Base-by-base conservation (phyloP, 2,329 filamentous ascomycete species). In the Didymella keratinophila region DNA sequence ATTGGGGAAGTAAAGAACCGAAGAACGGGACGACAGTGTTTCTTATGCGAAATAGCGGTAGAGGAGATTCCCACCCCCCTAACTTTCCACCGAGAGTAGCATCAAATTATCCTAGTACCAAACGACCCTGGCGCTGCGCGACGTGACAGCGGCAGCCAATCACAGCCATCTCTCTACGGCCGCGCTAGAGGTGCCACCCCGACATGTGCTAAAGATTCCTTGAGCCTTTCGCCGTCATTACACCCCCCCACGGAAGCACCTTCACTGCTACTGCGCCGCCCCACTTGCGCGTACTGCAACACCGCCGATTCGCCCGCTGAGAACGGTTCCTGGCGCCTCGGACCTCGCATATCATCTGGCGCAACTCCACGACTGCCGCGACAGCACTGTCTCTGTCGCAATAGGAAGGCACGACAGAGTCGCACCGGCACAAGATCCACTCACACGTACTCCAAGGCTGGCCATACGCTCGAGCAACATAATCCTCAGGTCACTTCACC, bases 21-120 rank as follows among this genome's bases (percentile, higher is more conserved):
- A 41, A 62, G 59, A 60, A 61, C 42, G 50, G 58, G 62, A 54
- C 54, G 51, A 43, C 52, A 39, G 53, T 49, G 52, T 58, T 52
- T 61, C 61, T 69, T 60, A 60, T 52, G 55, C 53, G 42, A 69
- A 70, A 67, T 55, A 69, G 66, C 65, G 69, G 70, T 71, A 54
- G 49, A 69, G 68, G 68, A 62, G 64, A 71, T 64, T 64, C 63
- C 62, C 60, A 61, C 52, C 62, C 62, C 60, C 60, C 51, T 56
- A 55, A 59, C 46, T 54, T 36, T 36, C 16, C 28, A 49, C 55
- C 42, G 34, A 42, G 27, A 39, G 39, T 48, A 47, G 41, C 20
- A 52, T 39, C 45, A 58, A 58, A 58, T 58, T 53, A 53, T 52
- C 36, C 49, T 51, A 51, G 46, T 14, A 51, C 43, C 41, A 46